Evolutionary conservation across 352 stramenopile species (phyloP).

Genomic region (Globisporangium middletonii): DNA sequence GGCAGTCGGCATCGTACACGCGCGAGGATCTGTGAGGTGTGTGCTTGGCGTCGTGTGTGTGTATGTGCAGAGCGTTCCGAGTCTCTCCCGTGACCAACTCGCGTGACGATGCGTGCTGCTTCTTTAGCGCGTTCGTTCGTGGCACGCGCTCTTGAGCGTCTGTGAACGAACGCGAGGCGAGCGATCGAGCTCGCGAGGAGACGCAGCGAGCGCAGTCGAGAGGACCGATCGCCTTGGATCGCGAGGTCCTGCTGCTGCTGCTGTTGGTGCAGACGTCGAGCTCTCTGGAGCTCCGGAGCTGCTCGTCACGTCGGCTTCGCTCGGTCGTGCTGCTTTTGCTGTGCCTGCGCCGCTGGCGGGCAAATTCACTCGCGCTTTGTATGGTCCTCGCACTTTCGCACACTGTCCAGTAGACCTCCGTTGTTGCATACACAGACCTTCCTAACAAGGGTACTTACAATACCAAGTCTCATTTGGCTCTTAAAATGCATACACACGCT

Average conservation of each 20-base stretch:
- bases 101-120: too few relatives aligned
- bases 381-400: neutral
- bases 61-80: neutral
- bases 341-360: neutral
- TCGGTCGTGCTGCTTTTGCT: neutral
- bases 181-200: too few relatives aligned
- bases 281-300: neutral
- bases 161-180: too few relatives aligned
- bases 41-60: neutral
- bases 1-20: constrained; percentile 6
- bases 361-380: neutral
- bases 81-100: too few relatives aligned
- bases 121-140: too few relatives aligned
- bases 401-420: neutral
- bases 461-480: neutral
- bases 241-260: too few relatives aligned
- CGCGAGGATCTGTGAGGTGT: neutral
- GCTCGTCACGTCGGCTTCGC: neutral
- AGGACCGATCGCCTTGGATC: too few relatives aligned
- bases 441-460: too few relatives aligned
- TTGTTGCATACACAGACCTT: too few relatives aligned
- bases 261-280: too few relatives aligned
- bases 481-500: neutral
- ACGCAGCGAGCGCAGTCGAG: too few relatives aligned
- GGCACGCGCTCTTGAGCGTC: too few relatives aligned